A percentile compares a stretch with the other conserved stretches of the same genome.
These are phyloP conservation scores for Lagerstroemia fauriei DNA, from an alignment of 441 rosid species.

Conservation along the genomic window DNA sequence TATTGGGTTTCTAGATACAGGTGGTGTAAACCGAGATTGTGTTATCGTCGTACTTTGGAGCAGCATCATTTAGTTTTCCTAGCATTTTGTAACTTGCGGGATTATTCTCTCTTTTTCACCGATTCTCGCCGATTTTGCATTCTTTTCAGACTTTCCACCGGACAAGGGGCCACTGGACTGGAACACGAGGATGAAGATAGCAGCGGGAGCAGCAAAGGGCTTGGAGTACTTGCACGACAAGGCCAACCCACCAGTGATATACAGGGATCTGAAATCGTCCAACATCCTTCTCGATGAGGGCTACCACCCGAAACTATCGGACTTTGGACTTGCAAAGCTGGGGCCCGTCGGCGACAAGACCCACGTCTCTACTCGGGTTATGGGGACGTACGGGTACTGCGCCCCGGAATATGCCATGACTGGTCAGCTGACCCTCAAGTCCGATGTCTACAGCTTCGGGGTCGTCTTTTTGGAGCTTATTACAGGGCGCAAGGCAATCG, in stretches of 20 bases:
- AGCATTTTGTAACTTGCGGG: not conserved
- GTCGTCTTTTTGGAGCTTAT: conserved; percentile 96
- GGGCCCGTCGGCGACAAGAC: conserved; percentile 99
- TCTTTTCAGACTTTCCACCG: conserved; percentile 67
- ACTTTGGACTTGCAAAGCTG: conserved; percentile 89
- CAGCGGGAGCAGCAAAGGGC: conserved; percentile 98
- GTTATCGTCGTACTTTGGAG: not conserved
- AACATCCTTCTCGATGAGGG: conserved; percentile 92
- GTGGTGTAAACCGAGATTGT: not conserved
- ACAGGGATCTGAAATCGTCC: conserved; percentile 89
- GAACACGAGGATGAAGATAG: conserved; percentile 47
- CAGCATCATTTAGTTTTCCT: not conserved
- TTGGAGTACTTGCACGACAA: conserved; percentile 91
- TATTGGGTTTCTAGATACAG: too few species aligned
- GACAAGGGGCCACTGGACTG: conserved; percentile 78
- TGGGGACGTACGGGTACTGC: conserved; percentile 98
- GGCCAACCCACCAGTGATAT: conserved; percentile 96
- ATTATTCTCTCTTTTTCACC: not conserved
- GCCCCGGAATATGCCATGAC: conserved; percentile 99
- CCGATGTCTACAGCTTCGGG: conserved; percentile 96
- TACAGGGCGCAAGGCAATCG: conserved; percentile 96
- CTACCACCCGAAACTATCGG: conserved; percentile 86
- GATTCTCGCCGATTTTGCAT: not conserved
- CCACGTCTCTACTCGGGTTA: conserved; percentile 95
- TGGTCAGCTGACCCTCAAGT: conserved; percentile 88